phyloP scores from a whole-genome alignment of 768 basidiomycete genomes.

The Boletellus ananas region DNA sequence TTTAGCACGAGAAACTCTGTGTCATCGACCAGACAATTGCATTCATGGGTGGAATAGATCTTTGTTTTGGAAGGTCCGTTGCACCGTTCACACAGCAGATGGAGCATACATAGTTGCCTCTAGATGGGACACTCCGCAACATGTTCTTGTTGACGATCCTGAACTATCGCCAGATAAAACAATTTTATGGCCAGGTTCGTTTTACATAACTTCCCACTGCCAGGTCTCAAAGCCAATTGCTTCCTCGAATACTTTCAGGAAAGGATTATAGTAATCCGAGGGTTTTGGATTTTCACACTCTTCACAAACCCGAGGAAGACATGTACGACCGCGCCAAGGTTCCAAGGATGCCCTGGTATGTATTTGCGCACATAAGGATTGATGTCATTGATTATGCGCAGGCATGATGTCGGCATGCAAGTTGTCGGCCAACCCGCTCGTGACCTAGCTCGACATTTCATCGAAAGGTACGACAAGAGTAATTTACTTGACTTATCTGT shows the following conservation, averaged over 20 bases:
- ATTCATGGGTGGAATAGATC: constrained; percentile 96
- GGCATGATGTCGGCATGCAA: constrained; percentile 97
- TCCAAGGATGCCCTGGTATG: constrained; percentile 95
- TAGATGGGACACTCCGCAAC: constrained; percentile 96
- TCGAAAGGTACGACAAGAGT: constrained; percentile 60
- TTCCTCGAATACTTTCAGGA: constrained; percentile 40
- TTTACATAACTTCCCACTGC: not conserved
- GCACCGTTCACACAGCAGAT: not conserved
- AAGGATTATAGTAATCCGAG: constrained; percentile 96
- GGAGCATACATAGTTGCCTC: constrained; percentile 1
- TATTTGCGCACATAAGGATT: not conserved
- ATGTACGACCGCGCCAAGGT: constrained; percentile 90
- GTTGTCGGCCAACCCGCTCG: constrained; percentile 95
- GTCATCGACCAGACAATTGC: constrained; percentile 96
- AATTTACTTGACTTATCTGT: not conserved
- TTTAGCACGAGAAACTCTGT: constrained; percentile 94
- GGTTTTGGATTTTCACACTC: constrained; percentile 75
- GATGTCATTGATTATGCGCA: constrained; percentile 26
- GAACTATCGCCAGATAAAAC: constrained; percentile 53
- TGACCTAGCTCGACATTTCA: constrained; percentile 91
- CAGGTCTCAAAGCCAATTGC: not conserved
- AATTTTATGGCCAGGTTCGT: constrained; percentile 83
- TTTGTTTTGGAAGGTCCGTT: constrained; percentile 79
- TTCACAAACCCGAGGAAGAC: constrained; percentile 89
- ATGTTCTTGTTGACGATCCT: constrained; percentile 82